Base-by-base conservation (phyloP, 257 asterid species). In the Rhazya stricta region DNA sequence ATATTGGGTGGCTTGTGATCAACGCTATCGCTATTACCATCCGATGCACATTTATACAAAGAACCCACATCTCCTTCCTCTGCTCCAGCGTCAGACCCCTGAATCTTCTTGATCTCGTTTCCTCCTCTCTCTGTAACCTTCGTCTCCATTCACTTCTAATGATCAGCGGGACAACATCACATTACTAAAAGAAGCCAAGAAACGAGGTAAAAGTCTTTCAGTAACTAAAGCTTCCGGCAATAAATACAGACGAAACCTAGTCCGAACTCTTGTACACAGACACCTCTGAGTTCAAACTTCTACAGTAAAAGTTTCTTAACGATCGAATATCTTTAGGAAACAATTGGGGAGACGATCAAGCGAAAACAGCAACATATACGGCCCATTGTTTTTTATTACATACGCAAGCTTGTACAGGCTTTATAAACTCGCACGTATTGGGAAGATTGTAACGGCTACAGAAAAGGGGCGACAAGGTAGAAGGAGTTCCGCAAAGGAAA, bases 361-460 rank as follows among this genome's bases (percentile, higher is more conserved):
- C 27, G 32, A 61, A n/a, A 37, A 25, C 56, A 25, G 18, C 27
- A 30, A 45, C 12, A 6, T 68, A 5, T 4, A 0, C 12, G 37
- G 32, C 27, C 39, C 9, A 46, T n/a, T 30, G 5, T 69, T 46
- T 29, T 16, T 29, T 0, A 7, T 56, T n/a, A 56, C 11, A 56
- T 51, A 51, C 21, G 25, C 21, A 5, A 51, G 58, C 56, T 23
- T 27, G 25, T 69, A 36, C 65, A 71, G 30, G 58, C 27, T 19
- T 18, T 54, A 67, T 41, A 34, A 25, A 7, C 11, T 56, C 1
- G 19, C 1, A 27, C 73, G 71, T 54, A 46, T 80, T 32, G 77
- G 81, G 48, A 81, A 83, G 76, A 48, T 72, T 19, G 71, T 65
- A 83, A 85, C 87, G 87, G 87, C 85, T 83, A 81, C 72, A 81